A percentile compares a stretch with the other conserved stretches of the same genome.
Evolutionary conservation across 306 rosid species (phyloP).

Genomic region (apple (Malus domestica)): ASM211411v1 NC_041795.1:22413001-22413500

Average conservation of each 20-base stretch:
- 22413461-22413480: constrained; percentile 51
- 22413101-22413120: constrained; percentile 15
- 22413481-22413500: constrained; percentile 35
- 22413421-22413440: constrained; percentile 35
- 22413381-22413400: constrained; percentile 61
- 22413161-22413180: constrained; percentile 55
- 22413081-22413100: not conserved
- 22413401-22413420: constrained; percentile 42
- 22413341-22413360: constrained; percentile 75
- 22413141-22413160: constrained; percentile 55
- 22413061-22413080: too few relatives aligned
- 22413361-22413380: constrained; percentile 75
- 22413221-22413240: constrained; percentile 46
- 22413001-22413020: too few relatives aligned
- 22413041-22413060: too few relatives aligned
- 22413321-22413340: not conserved
- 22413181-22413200: constrained; percentile 66
- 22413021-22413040: too few relatives aligned
- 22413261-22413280: constrained; percentile 27
- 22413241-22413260: constrained; percentile 53
- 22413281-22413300: too few relatives aligned
- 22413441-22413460: constrained; percentile 48
- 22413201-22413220: constrained; percentile 51
- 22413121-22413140: constrained; percentile 58
- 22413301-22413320: not conserved